A percentile compares a stretch with the other conserved stretches of the same genome.
Evolutionary conservation across 768 basidiomycete species (phyloP).

Genomic region (Boletus eberwhitei): DNA sequence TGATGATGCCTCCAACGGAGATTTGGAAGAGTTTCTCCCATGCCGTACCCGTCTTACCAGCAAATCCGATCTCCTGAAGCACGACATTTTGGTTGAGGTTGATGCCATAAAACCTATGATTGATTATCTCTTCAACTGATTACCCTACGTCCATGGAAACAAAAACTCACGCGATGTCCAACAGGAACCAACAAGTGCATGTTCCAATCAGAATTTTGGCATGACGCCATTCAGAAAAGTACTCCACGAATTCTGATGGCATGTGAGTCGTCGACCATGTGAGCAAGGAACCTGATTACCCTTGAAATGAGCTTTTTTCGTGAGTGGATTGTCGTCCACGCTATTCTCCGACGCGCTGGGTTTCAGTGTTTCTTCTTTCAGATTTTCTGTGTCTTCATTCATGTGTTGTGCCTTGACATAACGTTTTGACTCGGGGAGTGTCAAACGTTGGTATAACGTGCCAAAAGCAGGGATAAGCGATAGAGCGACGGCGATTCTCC

Average conservation of each 20-base stretch:
- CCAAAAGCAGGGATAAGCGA: constrained; percentile 72
- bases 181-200: constrained; percentile 67
- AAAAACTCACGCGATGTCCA: constrained; percentile 58
- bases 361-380: constrained; percentile 30
- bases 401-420: constrained; percentile 41
- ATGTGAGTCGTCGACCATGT: neutral
- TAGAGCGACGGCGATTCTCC: constrained; percentile 73
- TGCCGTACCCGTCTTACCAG: constrained; percentile 50
- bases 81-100: constrained; percentile 75
- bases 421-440: constrained; percentile 64
- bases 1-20: constrained; percentile 64
- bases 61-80: constrained; percentile 70
- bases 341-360: neutral
- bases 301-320: constrained; percentile 49
- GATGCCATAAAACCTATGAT: constrained; percentile 68
- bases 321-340: constrained; percentile 18
- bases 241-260: constrained; percentile 52
- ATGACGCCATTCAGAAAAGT: constrained; percentile 74
- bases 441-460: constrained; percentile 74
- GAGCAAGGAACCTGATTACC: constrained; percentile 30
- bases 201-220: constrained; percentile 67
- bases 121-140: neutral
- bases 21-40: constrained; percentile 69
- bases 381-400: constrained; percentile 27
- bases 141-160: neutral